These are phyloP conservation scores for Dianthus caryophyllus DNA, from an alignment of 148 eudicot genomes.

Conservation along the genomic window DNA sequence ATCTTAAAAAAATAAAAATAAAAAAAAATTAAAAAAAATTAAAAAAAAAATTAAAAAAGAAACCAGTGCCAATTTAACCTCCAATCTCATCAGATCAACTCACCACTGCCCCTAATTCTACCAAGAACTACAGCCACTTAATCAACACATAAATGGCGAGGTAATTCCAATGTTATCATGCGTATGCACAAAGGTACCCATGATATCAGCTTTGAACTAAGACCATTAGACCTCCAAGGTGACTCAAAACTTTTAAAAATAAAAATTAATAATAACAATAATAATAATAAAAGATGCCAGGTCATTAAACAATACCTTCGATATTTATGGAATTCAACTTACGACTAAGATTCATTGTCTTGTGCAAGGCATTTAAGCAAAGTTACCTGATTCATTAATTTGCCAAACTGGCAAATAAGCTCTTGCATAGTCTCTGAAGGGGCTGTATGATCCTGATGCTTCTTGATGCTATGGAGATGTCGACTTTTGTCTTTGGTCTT, in stretches of 20 bases:
- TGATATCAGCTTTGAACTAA: background rate
- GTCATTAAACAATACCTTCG: background rate
- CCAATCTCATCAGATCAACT: background rate
- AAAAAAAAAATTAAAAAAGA: too few relatives aligned
- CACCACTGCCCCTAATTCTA: background rate
- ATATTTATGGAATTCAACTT: background rate
- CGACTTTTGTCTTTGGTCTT: conserved; percentile 41
- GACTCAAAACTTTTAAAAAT: too few relatives aligned
- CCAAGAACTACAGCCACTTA: background rate
- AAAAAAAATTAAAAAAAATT: too few relatives aligned
- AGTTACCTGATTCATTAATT: conserved; percentile 59
- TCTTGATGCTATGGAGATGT: conserved; percentile 37
- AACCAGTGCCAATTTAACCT: background rate
- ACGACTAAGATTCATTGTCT: background rate
- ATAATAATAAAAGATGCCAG: background rate
- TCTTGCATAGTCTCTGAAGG: conserved; percentile 80
- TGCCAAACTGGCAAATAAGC: conserved; percentile 71
- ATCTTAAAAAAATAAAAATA: background rate
- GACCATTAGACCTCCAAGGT: background rate
- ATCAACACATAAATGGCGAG: background rate
- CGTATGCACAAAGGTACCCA: background rate
- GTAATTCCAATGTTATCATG: background rate
- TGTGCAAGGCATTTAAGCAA: background rate
- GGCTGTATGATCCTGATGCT: conserved; percentile 44
- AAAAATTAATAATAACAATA: too few relatives aligned